Base-by-base conservation (phyloP, 805 yeast genomes). In the Yarrowia deformans region DNA sequence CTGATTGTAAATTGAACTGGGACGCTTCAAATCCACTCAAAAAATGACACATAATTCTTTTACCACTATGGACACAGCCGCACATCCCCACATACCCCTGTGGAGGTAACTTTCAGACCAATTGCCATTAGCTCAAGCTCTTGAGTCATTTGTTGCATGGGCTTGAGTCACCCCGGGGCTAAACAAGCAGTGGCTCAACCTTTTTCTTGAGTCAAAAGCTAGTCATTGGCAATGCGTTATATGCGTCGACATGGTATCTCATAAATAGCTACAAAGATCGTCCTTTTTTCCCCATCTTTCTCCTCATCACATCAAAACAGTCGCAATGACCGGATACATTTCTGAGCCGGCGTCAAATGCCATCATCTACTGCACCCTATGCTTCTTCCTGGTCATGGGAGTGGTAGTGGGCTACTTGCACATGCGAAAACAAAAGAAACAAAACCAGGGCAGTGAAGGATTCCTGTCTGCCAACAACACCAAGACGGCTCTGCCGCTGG, bases 401-500 rank as follows among this genome's bases (percentile, higher is more conserved):
- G 76, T 86, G 1, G 81, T 75, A 4, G 81, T 87, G 16, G 97
- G 97, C 0, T 89, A 84, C 81, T 84, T 78, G 71, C 82, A 83
- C 45, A 42, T 54, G 42, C 49, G 61, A n/a, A 81, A 84, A 64
- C 81, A 83, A 50, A 80, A 81, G 54, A 81, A 83, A 49, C 5
- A 56, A 5, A 43, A 56, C 37, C 37, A 56, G 13, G 29, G 40
- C 48, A 54, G 45, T 39, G 66, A n/a, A 16, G 84, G 87, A 7
- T 93, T 90, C 75, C 79, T 93, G 68, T 84, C 93, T 1, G 88
- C 93, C 3, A 91, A 93, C 79, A 89, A 95, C 13, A 87, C 97
- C 0, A 93, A 90, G 74, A 32, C 55, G 72, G 79, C 80, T 42
- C 49, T 91, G 16, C 97, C 97, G 0, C 81, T 93, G 73, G 90